phyloP scores from a whole-genome alignment of 2,329 filamentous ascomycete genomes.

The Chaetomiaceae sp. region DNA sequence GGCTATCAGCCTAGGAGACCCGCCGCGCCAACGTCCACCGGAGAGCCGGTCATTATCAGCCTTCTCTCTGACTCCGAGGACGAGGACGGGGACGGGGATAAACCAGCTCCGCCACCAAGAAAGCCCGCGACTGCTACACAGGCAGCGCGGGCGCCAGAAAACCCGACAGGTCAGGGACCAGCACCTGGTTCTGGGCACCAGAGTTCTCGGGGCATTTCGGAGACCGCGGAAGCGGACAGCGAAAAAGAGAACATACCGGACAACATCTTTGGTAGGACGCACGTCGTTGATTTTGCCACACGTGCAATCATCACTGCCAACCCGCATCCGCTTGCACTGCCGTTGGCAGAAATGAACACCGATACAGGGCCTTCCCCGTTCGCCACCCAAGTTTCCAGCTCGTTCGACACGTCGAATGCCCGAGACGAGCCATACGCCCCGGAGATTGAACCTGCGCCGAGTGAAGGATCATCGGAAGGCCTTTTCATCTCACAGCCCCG shows the following conservation, averaged over 20 bases:
- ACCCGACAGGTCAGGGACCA: not conserved
- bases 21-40: constrained; percentile 21
- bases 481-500: constrained; percentile 9
- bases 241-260: not conserved
- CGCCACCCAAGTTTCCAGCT: not conserved
- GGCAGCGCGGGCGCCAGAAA: not conserved
- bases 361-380: not conserved
- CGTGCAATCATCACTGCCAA: not conserved
- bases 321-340: not conserved
- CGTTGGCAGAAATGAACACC: not conserved
- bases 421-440: not conserved
- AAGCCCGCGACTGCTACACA: constrained; percentile 2
- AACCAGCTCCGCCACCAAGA: constrained; percentile 11
- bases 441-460: not conserved
- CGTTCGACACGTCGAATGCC: not conserved
- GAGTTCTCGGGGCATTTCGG: not conserved
- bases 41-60: constrained; percentile 42
- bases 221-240: not conserved
- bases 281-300: constrained; percentile 19
- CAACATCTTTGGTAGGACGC: constrained; percentile 8
- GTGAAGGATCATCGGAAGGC: constrained; percentile 15
- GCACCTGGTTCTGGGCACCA: not conserved
- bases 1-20: constrained; percentile 13
- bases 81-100: constrained; percentile 29
- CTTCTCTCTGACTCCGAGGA: constrained; percentile 44